Conservation (phyloP, 1,284 basidiomycete genomes). For the Ceratobasidium sp. region DNA sequence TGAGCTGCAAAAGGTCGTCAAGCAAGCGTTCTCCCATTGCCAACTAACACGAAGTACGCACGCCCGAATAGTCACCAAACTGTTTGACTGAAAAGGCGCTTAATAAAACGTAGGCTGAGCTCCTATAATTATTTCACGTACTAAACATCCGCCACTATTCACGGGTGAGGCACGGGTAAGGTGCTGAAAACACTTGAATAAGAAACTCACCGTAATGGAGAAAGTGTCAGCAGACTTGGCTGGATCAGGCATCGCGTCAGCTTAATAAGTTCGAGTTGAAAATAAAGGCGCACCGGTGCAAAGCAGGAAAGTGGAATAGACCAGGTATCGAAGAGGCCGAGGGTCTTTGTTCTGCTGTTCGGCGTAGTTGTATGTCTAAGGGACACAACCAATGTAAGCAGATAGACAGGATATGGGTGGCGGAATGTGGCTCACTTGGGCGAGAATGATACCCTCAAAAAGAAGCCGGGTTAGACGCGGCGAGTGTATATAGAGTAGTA, state of each 20-base stretch:
- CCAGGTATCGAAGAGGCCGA: not conserved
- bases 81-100: constrained; percentile 17
- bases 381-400: not conserved
- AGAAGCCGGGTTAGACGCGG: not conserved
- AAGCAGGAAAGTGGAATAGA: constrained; percentile 16
- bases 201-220: constrained; percentile 1
- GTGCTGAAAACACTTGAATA: not conserved
- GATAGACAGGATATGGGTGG: not conserved
- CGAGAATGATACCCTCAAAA: constrained; percentile 21
- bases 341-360: constrained; percentile 24
- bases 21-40: not conserved
- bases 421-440: not conserved
- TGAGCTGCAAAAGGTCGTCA: not conserved
- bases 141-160: constrained; percentile 32
- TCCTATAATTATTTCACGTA: not conserved
- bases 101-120: not conserved
- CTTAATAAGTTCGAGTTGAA: not conserved
- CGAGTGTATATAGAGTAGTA: not conserved
- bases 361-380: constrained; percentile 26
- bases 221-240: constrained; percentile 20
- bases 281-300: constrained; percentile 18
- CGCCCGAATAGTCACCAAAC: constrained; percentile 29
- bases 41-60: not conserved
- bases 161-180: not conserved
- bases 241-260: not conserved